phyloP scores from a whole-genome alignment of 345 rosid genomes.

The Moringa oleifera region DNA sequence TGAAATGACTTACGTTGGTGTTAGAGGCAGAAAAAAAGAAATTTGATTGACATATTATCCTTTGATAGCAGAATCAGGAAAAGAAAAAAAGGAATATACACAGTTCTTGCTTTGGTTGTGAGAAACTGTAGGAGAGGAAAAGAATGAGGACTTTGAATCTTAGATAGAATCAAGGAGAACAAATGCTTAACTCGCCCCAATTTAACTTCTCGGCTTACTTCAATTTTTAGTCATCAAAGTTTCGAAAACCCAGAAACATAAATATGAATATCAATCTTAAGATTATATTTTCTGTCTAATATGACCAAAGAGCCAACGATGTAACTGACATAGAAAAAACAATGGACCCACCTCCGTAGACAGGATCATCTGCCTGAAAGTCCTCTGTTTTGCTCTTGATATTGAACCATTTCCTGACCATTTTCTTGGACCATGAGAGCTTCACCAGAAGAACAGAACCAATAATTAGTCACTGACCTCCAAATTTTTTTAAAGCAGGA shows the following conservation, averaged over 20 bases:
- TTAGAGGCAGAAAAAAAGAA: too few relatives aligned
- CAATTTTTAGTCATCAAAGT: not conserved
- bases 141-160: too few relatives aligned
- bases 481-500: constrained; percentile 12
- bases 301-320: constrained; percentile 8
- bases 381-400: constrained; percentile 85
- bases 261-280: not conserved
- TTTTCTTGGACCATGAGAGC: constrained; percentile 94
- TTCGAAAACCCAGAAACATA: not conserved
- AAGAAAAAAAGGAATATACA: too few relatives aligned
- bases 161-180: not conserved
- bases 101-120: too few relatives aligned
- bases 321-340: constrained; percentile 12
- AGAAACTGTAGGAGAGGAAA: too few relatives aligned
- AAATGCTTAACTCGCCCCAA: not conserved
- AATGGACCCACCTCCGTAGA: constrained; percentile 47
- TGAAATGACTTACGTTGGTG: too few relatives aligned
- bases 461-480: constrained; percentile 9
- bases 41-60: too few relatives aligned
- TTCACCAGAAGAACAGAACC: constrained; percentile 28
- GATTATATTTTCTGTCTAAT: not conserved
- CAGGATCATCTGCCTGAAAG: constrained; percentile 75
- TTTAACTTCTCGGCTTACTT: not conserved
- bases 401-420: constrained; percentile 90
- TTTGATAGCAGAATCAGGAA: too few relatives aligned